Base-by-base conservation (phyloP, 2,329 filamentous ascomycete species). In the Ascocoryne sarcoides region DNA sequence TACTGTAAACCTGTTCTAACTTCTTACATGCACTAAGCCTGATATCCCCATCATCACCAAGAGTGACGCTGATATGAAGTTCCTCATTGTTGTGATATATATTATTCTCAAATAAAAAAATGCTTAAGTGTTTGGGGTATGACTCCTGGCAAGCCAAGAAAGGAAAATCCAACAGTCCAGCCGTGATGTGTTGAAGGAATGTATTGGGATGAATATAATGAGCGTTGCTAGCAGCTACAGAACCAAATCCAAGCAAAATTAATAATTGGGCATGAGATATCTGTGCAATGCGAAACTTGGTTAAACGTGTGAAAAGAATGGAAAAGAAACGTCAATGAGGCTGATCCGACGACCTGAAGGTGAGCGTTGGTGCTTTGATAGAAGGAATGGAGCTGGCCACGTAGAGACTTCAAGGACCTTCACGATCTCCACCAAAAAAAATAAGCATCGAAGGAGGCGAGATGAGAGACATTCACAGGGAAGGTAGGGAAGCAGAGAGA, bases 391-490 rank as follows among this genome's bases (percentile, higher is more conserved):
- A 47, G 42, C 45, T 38, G 31, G 17, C 36, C 31, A 34, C 44
- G 42, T 45, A 43, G n/a, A 40, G 44, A 37, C 36, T 12, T 40
- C 36, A 45, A 42, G 28, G 31, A 7, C 23, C 12, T 26, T 26
- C 23, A 12, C 23, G 23, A 26, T 7, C 23, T 26, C 23, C 12
- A 26, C 23, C 23, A 26, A 12, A 26, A 26, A 26, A 29, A 37
- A 12, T 39, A 42, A 38, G 18, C 31, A 34, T 17, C 38, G 33
- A 20, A 16, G 45, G 42, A 32, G 45, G 51, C 44, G 47, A 43
- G 45, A 44, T 45, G 38, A 45, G 47, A 46, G 46, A 45, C 42
- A 26, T 26, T 26, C 23, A 7, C 23, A 26, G 12, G 23, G 23
- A 26, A 12, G 12, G 12, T 12, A 7, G 23, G 23, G 23, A 26